These are phyloP conservation scores for Fusarium transvaalense DNA, from an alignment of 2,329 filamentous ascomycete genomes.

Conservation along the genomic window DNA sequence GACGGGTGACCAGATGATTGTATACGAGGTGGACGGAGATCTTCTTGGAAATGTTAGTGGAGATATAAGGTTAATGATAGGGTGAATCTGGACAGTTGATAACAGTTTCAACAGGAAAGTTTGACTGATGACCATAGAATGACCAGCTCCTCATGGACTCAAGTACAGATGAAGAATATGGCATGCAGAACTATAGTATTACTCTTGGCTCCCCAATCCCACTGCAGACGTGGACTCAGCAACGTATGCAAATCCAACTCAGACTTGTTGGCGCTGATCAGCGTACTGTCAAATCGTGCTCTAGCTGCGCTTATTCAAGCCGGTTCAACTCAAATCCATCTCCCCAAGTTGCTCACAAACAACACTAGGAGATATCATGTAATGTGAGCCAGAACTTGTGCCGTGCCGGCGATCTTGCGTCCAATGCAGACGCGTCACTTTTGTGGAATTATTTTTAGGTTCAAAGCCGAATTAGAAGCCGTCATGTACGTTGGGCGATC, in stretches of 20 bases:
- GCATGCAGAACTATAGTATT: not conserved
- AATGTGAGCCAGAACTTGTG: not conserved
- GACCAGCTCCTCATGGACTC: not conserved
- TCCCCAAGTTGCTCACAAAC: accelerated
- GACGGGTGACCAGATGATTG: not conserved
- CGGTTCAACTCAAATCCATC: not conserved
- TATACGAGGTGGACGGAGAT: too few relatives aligned
- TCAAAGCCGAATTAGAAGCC: not conserved
- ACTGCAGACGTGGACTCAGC: not conserved
- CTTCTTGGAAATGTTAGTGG: not conserved
- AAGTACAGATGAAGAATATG: not conserved
- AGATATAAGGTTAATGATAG: not conserved
- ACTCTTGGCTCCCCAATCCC: not conserved
- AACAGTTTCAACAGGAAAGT: not conserved
- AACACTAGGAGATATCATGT: too few relatives aligned
- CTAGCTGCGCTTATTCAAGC: accelerated
- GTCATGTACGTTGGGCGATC: not conserved
- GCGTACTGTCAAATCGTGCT: not conserved
- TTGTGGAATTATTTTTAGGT: accelerated
- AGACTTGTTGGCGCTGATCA: not conserved
- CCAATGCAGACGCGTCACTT: not conserved
- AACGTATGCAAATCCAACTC: not conserved
- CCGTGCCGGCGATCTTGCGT: not conserved
- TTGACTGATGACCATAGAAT: not conserved
- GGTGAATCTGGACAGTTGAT: not conserved